Evolutionary conservation across 768 basidiomycete species (phyloP).

Genomic region (Boletus patriciae): DNA sequence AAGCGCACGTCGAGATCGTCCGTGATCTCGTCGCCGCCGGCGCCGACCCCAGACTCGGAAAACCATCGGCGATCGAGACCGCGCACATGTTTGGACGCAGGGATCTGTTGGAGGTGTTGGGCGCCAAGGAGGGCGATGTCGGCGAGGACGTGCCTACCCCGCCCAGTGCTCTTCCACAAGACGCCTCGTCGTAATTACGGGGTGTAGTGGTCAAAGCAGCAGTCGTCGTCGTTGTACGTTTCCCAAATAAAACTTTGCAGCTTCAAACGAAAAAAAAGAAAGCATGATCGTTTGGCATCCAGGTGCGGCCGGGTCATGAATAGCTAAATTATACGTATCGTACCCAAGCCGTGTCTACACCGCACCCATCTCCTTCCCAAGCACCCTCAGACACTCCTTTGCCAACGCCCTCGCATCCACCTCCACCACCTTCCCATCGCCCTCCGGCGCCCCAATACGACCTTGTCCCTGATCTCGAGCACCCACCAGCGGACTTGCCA

Average conservation of each 20-base stretch:
- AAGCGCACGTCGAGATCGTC: conserved; percentile 64
- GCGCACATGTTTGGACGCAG: conserved; percentile 66
- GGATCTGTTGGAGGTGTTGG: conserved; percentile 55
- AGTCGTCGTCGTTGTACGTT: background rate
- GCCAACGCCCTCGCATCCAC: conserved; percentile 68
- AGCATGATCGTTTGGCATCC: background rate
- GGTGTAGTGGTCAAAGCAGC: background rate
- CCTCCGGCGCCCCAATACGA: conserved; percentile 25
- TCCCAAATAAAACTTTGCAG: background rate
- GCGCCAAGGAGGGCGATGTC: conserved; percentile 56
- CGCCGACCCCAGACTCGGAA: conserved; percentile 66
- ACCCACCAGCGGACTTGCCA: conserved; percentile 12
- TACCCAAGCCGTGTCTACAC: conserved; percentile 13
- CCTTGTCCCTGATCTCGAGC: conserved; percentile 14
- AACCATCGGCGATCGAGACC: conserved; percentile 66
- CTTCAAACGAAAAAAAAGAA: too few species aligned
- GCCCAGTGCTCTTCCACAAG: conserved; percentile 11
- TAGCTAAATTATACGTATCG: background rate
- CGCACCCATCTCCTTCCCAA: conserved; percentile 75
- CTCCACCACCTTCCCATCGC: conserved; percentile 38
- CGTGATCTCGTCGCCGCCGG: conserved; percentile 47
- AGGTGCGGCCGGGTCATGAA: background rate
- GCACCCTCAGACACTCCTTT: conserved; percentile 61
- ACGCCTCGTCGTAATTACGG: background rate
- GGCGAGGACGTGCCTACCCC: conserved; percentile 33